Base-by-base conservation (phyloP, 2,329 filamentous ascomycete species). In the Aspergillus sergii region DNA sequence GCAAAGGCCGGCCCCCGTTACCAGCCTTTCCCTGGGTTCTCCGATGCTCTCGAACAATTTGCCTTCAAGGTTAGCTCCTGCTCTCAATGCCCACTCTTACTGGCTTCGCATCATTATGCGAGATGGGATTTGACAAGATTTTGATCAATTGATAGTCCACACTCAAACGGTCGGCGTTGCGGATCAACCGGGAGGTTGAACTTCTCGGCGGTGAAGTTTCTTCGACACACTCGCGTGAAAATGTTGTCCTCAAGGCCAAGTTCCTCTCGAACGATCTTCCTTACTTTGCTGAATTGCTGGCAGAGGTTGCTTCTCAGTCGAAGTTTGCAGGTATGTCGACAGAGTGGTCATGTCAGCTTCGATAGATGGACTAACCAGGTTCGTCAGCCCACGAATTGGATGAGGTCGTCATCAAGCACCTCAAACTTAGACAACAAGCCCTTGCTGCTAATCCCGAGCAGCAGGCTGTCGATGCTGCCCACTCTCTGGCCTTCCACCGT, bases 241-340 rank as follows among this genome's bases (percentile, higher is more conserved):
- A 93, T 77, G 84, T 99, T 68, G 89, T 99, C 64, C 84, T 99
- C 75, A 90, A 94, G 81, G 92, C 95, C 78, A 96, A 91, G 84
- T 99, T 99, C 86, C 88, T 99, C 71, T 89, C 93, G 78, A 89
- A 95, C 78, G 94, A 99, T 79, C 89, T 99, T 71, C 95, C 95
- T 71, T 99, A 98, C 88, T 99, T 97, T 80, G 88, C 93, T 75
- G 95, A 99, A 85, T 86, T 99, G 69, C 87, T 99, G 72, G 93
- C 91, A 76, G 96, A 99, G 85, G 91, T 97, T 73, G 86, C 95
- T 75, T 89, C 90, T 66, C 84, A 92, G 81, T 96, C 94, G 72
- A 95, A 93, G 83, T 99, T 92, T 80, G 88, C 89, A 66, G 79
- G 87, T 89, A 78, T 72, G 80, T 76, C 12, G 19, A n/a, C 45